Evolutionary conservation across 768 basidiomycete genomes (phyloP), one percentile per base, ranked within the genome.

Genomic region (Pleurotus citrinopileatus): DNA sequence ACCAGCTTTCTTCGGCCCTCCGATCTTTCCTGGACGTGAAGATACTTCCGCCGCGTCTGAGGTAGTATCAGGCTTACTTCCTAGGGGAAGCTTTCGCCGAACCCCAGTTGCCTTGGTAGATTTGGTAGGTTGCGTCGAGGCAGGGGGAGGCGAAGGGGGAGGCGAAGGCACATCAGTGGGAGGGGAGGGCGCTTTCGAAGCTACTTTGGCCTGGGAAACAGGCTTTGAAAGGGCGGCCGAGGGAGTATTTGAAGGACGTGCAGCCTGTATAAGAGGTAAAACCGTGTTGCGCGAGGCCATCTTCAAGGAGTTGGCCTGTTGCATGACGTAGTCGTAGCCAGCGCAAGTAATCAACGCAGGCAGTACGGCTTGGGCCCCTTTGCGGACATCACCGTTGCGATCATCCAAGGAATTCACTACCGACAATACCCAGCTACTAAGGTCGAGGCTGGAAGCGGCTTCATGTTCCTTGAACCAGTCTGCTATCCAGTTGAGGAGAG

Each of bases 271-370:
- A 29, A 98, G 75, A 8, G 95, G 94, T 8, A 89, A 70, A 4
- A 94, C 91, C 25, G 88, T 87, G 38, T 82, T 73, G 52, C 87
- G 86, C 8, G 94, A 95, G 0, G 97, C 97, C 25, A 96, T 89
- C 65, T 98, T 99, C 56, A 99, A 75, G 0, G 85, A 82, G 57
- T 80, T 85, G 9, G 94, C 89, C 69, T 94, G 87, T 29, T 91
- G 85, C 76, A 97, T 76, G 46, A 98, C 86, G 61, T 83, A 83
- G 59, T 94, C 90, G 63, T 83, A 93, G 4, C 97, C 94, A 27
- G 84, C 84, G 43, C 69, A 83, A 2, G 77, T 70, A 45, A 98
- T 86, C 53, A 99, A 68, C 40, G 74, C 70, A 0, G 94, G 92
- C 12, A 99, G 70, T 25, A 98, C 66, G 1, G 85, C 84, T 59